Evolutionary conservation across 345 rosid genomes (phyloP).

Genomic region (Eucalyptus sp.): DNA sequence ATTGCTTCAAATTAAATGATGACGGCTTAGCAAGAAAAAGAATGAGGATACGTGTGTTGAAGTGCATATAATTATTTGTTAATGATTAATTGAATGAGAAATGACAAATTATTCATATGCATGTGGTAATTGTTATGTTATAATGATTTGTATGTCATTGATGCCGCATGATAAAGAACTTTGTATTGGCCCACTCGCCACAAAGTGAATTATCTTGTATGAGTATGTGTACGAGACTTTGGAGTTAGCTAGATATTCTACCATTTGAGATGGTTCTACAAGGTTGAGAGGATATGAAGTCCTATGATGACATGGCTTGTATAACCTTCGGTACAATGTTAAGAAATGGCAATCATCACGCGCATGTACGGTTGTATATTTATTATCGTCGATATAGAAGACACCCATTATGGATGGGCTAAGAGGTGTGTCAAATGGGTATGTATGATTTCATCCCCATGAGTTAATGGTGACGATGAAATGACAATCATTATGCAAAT

Average conservation of each 20-base stretch:
- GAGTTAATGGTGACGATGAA: too few species aligned
- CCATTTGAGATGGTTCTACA: too few species aligned
- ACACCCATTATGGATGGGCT: rapidly evolving
- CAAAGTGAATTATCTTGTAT: too few species aligned
- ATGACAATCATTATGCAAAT: rapidly evolving
- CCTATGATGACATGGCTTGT: neutral
- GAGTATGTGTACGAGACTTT: neutral
- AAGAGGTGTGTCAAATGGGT: too few species aligned
- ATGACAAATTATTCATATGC: neutral
- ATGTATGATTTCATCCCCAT: too few species aligned
- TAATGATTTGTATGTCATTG: neutral
- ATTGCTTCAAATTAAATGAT: neutral
- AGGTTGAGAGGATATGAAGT: neutral
- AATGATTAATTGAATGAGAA: too few species aligned
- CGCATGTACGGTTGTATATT: rapidly evolving
- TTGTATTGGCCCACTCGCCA: too few species aligned
- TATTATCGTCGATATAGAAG: too few species aligned
- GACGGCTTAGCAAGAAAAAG: neutral
- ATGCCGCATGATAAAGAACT: neutral
- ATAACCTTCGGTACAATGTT: neutral
- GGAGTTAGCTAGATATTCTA: neutral
- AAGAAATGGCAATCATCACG: neutral
- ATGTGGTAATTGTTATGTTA: too few species aligned
- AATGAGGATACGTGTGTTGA: neutral
- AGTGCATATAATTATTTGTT: neutral